Conservation (phyloP, 495 filamentous ascomycete species). For the Trichocladium uniseriatum region DNA sequence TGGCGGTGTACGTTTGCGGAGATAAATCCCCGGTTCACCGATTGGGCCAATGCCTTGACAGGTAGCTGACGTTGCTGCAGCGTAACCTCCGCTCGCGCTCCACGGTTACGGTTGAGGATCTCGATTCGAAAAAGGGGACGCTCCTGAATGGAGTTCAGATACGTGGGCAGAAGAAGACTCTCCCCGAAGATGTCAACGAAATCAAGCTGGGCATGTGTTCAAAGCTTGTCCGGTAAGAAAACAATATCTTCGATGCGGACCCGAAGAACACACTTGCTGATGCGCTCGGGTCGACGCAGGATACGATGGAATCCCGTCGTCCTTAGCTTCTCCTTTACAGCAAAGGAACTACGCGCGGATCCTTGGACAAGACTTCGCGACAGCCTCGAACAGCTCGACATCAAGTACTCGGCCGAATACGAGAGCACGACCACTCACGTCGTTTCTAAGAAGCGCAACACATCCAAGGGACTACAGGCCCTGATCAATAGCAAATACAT, state of each 20-base stretch:
- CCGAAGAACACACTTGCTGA: background rate
- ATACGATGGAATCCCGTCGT: slow-evolving; percentile 75
- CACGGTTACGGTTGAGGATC: slow-evolving; percentile 54
- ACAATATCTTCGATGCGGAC: background rate
- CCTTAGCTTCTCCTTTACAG: slow-evolving; percentile 72
- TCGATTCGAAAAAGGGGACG: slow-evolving; percentile 72
- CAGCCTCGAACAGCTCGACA: slow-evolving; percentile 69
- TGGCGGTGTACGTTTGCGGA: slow-evolving; percentile 51
- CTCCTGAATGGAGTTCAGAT: slow-evolving; percentile 62
- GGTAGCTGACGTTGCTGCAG: slow-evolving; percentile 27
- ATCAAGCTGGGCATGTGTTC: slow-evolving; percentile 59
- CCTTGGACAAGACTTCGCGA: slow-evolving; percentile 55
- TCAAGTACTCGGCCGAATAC: slow-evolving; percentile 72
- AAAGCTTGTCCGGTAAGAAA: slow-evolving; percentile 43
- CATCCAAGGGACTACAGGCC: slow-evolving; percentile 76
- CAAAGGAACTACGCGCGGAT: slow-evolving; percentile 61
- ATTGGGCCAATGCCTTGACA: background rate
- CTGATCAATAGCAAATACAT: slow-evolving; percentile 75
- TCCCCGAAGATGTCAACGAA: slow-evolving; percentile 49
- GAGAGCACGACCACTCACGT: slow-evolving; percentile 73
- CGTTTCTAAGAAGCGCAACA: slow-evolving; percentile 82
- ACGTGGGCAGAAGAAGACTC: slow-evolving; percentile 42
- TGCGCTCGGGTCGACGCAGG: slow-evolving; percentile 28
- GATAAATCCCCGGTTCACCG: background rate
- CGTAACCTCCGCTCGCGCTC: slow-evolving; percentile 54